Evolutionary conservation across 2,329 filamentous ascomycete species (phyloP).

Genomic region (Fusarium agapanthi): DNA sequence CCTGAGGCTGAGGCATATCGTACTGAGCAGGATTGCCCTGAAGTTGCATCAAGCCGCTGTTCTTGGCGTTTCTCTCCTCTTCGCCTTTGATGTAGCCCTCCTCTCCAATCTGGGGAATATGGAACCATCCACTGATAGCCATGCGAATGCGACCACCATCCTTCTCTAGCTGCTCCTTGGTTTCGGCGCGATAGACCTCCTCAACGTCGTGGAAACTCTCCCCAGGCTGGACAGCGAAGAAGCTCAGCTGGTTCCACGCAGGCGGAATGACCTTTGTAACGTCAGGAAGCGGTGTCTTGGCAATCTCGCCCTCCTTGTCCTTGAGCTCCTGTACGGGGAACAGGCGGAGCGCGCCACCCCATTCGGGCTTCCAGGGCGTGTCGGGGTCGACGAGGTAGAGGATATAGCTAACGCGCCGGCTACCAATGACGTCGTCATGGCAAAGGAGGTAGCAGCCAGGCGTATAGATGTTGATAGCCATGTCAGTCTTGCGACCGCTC

Average conservation of each 20-base stretch:
- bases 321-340: conserved; percentile 76
- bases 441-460: conserved; percentile 95
- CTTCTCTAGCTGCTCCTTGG: conserved; percentile 67
- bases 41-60: conserved; percentile 90
- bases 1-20: conserved; percentile 76
- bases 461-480: conserved; percentile 99
- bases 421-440: conserved; percentile 99
- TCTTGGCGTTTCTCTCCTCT: conserved; percentile 87
- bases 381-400: conserved; percentile 95
- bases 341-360: conserved; percentile 90
- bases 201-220: conserved; percentile 99
- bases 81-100: conserved; percentile 89
- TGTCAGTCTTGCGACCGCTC: conserved; percentile 94
- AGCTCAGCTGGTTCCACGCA: conserved; percentile 96
- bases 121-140: conserved; percentile 99
- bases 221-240: conserved; percentile 98
- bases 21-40: conserved; percentile 92
- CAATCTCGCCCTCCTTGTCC: conserved; percentile 72
- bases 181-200: conserved; percentile 84
- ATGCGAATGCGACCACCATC: conserved; percentile 86
- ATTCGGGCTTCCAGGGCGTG: conserved; percentile 85
- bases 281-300: conserved; percentile 83
- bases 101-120: conserved; percentile 94
- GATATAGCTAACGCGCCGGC: conserved; percentile 93
- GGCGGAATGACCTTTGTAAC: conserved; percentile 86